Evolutionary conservation across 192 early-diverging fungal species (phyloP).

Genomic region (Umbelopsis vinacea): DNA sequence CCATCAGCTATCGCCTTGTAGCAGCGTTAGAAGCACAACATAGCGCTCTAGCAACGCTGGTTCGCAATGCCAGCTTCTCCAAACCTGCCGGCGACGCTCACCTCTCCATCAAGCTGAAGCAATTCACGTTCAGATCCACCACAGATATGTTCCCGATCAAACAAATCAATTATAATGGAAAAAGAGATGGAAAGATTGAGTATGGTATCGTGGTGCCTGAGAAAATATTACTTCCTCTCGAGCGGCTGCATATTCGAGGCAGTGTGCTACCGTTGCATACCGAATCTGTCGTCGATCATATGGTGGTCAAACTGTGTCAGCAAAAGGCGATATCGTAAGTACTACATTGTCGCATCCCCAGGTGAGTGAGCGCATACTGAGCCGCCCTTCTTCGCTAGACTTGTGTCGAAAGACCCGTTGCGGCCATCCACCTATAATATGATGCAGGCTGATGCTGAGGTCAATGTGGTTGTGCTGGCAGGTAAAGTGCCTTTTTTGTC

Average conservation of each 20-base stretch:
- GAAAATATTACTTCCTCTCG: neutral
- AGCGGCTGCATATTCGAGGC: neutral
- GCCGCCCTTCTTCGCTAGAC: neutral
- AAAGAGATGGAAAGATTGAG: neutral
- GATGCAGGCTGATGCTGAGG: neutral
- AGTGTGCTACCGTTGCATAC: neutral
- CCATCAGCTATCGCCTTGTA: neutral
- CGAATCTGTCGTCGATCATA: neutral
- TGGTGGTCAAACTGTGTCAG: neutral
- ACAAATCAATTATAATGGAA: neutral
- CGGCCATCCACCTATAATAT: neutral
- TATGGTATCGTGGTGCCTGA: neutral
- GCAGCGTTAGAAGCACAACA: neutral
- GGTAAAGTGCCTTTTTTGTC: neutral
- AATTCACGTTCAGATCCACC: neutral
- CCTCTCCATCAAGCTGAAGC: neutral
- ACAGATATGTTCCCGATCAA: slow-evolving; percentile 3
- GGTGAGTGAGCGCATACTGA: neutral
- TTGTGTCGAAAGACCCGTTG: slow-evolving; percentile 3
- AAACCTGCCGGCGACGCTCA: neutral
- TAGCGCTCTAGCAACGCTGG: neutral
- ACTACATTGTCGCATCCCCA: neutral
- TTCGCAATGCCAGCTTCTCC: neutral
- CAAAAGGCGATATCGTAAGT: slow-evolving; percentile 2
- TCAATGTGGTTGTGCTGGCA: neutral